A percentile compares a stretch with the other conserved stretches of the same genome.
These are phyloP conservation scores for Coemansia sp. DNA, from an alignment of 192 early-diverging fungal genomes.

Conservation along the genomic window DNA sequence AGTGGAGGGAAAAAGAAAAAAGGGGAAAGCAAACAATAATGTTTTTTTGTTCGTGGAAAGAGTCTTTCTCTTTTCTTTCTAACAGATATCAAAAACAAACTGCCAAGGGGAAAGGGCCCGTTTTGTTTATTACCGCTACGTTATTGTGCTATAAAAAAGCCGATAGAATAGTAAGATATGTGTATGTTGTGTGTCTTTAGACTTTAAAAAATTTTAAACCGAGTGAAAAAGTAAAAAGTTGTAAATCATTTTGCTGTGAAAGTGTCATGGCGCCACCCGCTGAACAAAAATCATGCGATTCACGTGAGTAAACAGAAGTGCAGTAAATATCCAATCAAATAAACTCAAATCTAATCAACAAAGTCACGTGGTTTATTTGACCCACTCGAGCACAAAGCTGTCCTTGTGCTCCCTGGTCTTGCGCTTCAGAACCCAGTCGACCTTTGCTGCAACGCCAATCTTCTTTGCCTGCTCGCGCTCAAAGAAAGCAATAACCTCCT, in stretches of 20 bases:
- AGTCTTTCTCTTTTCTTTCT: slow-evolving; percentile 1
- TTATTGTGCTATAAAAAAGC: not conserved
- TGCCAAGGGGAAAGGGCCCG: too few relatives aligned
- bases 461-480: slow-evolving; percentile 58
- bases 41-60: not conserved
- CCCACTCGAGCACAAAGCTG: slow-evolving; percentile 17
- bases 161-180: too few relatives aligned
- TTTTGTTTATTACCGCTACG: too few relatives aligned
- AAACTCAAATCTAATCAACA: not conserved
- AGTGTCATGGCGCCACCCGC: too few relatives aligned
- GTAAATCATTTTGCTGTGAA: too few relatives aligned
- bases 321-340: too few relatives aligned
- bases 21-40: slow-evolving; percentile 1
- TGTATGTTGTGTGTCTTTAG: too few relatives aligned
- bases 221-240: too few relatives aligned
- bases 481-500: slow-evolving; percentile 63
- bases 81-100: not conserved
- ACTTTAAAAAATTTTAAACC: too few relatives aligned
- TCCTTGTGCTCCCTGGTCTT: slow-evolving; percentile 21
- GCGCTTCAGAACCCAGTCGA: slow-evolving; percentile 59
- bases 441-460: slow-evolving; percentile 68
- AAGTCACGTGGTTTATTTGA: slow-evolving; percentile 11
- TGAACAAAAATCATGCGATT: too few relatives aligned
- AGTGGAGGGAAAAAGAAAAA: slow-evolving; percentile 2
- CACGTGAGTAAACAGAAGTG: too few relatives aligned